These are phyloP conservation scores for Kazachstania kunashirensis DNA, from an alignment of 805 yeast species.

Conservation along the genomic window DNA sequence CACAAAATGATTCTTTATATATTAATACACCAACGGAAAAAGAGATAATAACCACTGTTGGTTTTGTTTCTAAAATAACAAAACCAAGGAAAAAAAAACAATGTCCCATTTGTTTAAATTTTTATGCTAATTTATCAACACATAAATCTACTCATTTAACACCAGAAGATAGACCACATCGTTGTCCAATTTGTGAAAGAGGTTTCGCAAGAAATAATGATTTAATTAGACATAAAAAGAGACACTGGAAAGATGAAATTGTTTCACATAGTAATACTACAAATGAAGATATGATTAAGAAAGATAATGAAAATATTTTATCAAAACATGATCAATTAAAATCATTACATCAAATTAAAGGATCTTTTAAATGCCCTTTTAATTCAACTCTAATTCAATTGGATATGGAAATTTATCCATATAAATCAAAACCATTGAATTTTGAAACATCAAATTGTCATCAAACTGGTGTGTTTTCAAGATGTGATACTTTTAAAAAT, in stretches of 20 bases:
- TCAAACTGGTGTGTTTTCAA: slow-evolving; percentile 70
- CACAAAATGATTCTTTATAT: too few relatives aligned
- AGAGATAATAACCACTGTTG: too few relatives aligned
- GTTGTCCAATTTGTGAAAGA: slow-evolving; percentile 67
- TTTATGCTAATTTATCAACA: slow-evolving; percentile 72
- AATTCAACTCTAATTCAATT: slow-evolving; percentile 25
- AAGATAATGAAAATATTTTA: background rate
- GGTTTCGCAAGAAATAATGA: slow-evolving; percentile 88
- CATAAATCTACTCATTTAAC: slow-evolving; percentile 71
- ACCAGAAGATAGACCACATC: slow-evolving; percentile 64
- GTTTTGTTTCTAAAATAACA: slow-evolving; percentile 16
- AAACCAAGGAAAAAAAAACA: slow-evolving; percentile 55
- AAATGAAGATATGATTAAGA: too few relatives aligned
- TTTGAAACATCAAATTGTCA: slow-evolving; percentile 46
- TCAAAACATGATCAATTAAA: slow-evolving; percentile 19
- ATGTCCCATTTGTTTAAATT: slow-evolving; percentile 59
- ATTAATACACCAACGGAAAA: too few relatives aligned
- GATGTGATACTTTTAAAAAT: slow-evolving; percentile 88
- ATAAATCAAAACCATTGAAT: slow-evolving; percentile 14
- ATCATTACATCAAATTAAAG: slow-evolving; percentile 24
- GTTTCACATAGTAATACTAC: background rate
- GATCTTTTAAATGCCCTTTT: slow-evolving; percentile 70
- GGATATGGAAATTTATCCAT: slow-evolving; percentile 26
- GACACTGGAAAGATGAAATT: slow-evolving; percentile 65
- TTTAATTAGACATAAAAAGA: slow-evolving; percentile 71